Evolutionary conservation across 225 moss, liverwort and hornwort genomes (phyloP).

Genomic region (Physcomitrellopsis africana): DNA sequence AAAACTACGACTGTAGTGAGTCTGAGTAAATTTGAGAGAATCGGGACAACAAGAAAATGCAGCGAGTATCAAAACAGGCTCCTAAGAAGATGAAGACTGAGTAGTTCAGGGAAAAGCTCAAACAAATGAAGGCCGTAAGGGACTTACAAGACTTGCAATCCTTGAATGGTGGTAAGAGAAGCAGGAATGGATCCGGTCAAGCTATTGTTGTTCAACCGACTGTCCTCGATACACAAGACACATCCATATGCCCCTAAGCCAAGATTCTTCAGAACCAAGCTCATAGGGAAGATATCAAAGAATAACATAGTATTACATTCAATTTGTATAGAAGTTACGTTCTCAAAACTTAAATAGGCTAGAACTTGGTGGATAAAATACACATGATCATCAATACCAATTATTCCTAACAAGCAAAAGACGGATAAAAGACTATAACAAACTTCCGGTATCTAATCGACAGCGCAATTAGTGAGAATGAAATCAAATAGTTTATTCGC

Average conservation of each 20-base stretch:
- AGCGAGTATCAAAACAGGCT: constrained; percentile 11
- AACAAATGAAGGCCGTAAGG: constrained; percentile 16
- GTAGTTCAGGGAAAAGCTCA: constrained; percentile 17
- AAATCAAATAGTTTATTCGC: neutral
- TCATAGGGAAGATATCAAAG: neutral
- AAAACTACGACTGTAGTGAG: neutral
- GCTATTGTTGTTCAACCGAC: constrained; percentile 95
- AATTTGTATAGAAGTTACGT: neutral
- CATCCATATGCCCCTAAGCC: constrained; percentile 20
- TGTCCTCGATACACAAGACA: constrained; percentile 40
- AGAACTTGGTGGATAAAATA: neutral
- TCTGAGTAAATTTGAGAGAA: neutral
- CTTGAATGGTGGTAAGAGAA: constrained; percentile 69
- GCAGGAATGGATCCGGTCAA: constrained; percentile 73
- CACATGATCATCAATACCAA: constrained; percentile 6
- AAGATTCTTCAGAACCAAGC: neutral
- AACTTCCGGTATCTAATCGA: neutral
- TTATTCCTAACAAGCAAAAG: neutral
- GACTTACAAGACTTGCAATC: constrained; percentile 98
- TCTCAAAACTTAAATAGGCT: neutral
- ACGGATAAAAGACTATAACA: neutral
- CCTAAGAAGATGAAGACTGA: neutral
- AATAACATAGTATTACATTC: neutral
- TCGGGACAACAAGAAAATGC: constrained; percentile 9
- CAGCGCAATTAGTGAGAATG: constrained; percentile 1